Evolutionary conservation across 345 rosid species (phyloP).

Genomic region (Aquilaria yunnanensis): DNA sequence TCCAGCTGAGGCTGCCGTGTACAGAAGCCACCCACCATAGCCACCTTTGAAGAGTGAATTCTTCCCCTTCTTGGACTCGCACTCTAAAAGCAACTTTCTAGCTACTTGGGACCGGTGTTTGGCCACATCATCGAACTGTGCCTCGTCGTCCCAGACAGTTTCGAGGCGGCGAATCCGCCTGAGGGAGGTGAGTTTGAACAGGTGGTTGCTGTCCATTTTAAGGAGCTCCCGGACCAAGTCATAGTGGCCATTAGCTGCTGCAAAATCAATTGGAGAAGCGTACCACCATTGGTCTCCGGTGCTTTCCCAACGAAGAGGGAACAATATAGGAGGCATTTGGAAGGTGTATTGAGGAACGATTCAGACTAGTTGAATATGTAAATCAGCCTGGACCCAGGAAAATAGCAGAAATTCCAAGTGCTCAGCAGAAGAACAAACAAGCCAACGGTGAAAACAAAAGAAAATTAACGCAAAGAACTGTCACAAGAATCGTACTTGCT

Average conservation of each 20-base stretch:
- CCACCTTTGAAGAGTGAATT: conserved; percentile 71
- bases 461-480: too few relatives aligned
- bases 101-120: conserved; percentile 69
- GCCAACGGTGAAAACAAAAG: too few relatives aligned
- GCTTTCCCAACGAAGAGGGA: conserved; percentile 94
- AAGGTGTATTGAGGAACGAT: not conserved
- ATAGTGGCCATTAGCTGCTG: conserved; percentile 90
- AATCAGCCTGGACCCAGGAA: not conserved
- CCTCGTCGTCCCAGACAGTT: conserved; percentile 89
- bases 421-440: not conserved
- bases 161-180: conserved; percentile 91
- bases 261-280: conserved; percentile 91
- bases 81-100: conserved; percentile 51
- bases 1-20: conserved; percentile 96
- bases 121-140: conserved; percentile 59
- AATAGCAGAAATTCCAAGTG: not conserved
- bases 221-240: conserved; percentile 88
- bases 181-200: conserved; percentile 86
- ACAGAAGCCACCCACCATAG: conserved; percentile 89
- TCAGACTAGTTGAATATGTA: not conserved
- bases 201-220: conserved; percentile 74
- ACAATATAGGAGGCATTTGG: conserved; percentile 58
- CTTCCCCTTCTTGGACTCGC: conserved; percentile 41
- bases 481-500: too few relatives aligned
- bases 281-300: conserved; percentile 99